Conservation (phyloP, 768 basidiomycete species). For the Panellus pusillus region DNA sequence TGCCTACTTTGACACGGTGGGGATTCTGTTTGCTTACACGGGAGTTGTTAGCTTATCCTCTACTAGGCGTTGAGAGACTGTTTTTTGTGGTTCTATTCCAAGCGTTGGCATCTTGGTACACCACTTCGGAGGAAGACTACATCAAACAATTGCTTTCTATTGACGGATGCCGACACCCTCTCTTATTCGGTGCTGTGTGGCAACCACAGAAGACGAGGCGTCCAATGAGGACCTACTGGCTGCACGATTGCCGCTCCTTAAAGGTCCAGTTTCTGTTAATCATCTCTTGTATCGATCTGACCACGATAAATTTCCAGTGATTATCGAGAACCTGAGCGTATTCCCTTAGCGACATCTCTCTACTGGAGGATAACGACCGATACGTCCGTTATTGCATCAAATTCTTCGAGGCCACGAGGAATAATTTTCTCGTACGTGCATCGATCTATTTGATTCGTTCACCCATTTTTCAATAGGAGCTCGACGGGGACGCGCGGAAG, state of each 20-base stretch:
- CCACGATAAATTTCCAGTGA: slow-evolving; percentile 31
- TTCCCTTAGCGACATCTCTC: slow-evolving; percentile 31
- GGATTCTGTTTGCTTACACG: neutral
- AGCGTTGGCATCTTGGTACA: slow-evolving; percentile 45
- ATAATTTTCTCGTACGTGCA: slow-evolving; percentile 42
- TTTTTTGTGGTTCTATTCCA: slow-evolving; percentile 54
- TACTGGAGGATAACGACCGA: slow-evolving; percentile 34
- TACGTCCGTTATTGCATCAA: slow-evolving; percentile 42
- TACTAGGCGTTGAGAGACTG: slow-evolving; percentile 45
- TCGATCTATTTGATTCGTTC: neutral
- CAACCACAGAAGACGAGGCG: slow-evolving; percentile 26
- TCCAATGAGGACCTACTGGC: slow-evolving; percentile 29
- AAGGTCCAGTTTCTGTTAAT: neutral
- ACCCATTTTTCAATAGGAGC: slow-evolving; percentile 4
- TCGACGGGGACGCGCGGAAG: neutral
- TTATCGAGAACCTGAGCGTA: slow-evolving; percentile 44
- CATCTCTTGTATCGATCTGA: slow-evolving; percentile 17
- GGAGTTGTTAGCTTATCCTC: neutral
- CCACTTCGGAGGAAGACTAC: slow-evolving; percentile 61
- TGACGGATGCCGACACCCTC: slow-evolving; percentile 55
- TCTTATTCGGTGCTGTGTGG: slow-evolving; percentile 35
- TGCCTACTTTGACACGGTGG: slow-evolving; percentile 52
- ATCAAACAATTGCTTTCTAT: slow-evolving; percentile 55
- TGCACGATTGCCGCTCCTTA: slow-evolving; percentile 28
- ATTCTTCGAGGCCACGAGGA: slow-evolving; percentile 55